Evolutionary conservation across 345 rosid genomes (phyloP).

Genomic region (Acer negundo): DNA sequence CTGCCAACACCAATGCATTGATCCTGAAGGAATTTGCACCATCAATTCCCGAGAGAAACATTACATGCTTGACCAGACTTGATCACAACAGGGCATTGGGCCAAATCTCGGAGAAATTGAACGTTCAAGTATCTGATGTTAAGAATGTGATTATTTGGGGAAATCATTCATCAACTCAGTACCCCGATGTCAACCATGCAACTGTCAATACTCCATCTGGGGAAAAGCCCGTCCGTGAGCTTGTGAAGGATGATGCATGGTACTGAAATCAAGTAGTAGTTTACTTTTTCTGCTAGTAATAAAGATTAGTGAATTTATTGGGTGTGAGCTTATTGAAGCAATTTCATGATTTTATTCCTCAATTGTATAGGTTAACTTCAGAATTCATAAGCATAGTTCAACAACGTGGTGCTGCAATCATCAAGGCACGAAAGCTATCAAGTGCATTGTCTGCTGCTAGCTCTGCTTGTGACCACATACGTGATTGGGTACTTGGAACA

Average conservation of each 20-base stretch:
- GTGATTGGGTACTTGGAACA: conserved; percentile 99
- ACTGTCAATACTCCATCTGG: conserved; percentile 73
- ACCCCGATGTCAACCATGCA: conserved; percentile 99
- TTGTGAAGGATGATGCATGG: conserved; percentile 85
- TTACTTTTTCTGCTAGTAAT: not conserved
- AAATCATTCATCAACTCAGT: conserved; percentile 94
- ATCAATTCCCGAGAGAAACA: conserved; percentile 91
- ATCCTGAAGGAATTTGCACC: conserved; percentile 97
- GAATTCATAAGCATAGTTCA: conserved; percentile 90
- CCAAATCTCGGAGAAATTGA: conserved; percentile 89
- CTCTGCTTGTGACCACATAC: conserved; percentile 97
- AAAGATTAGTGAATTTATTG: not conserved
- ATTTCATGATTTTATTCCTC: conserved; percentile 13
- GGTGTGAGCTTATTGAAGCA: not conserved
- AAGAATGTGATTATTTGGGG: conserved; percentile 98
- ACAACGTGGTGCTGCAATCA: conserved; percentile 99
- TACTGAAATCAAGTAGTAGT: conserved; percentile 25
- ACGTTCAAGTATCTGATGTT: conserved; percentile 84
- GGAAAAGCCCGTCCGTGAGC: conserved; percentile 77
- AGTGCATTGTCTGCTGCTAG: conserved; percentile 99
- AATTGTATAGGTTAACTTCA: conserved; percentile 66
- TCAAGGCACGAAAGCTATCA: conserved; percentile 91
- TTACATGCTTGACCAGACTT: conserved; percentile 91
- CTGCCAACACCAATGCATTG: conserved; percentile 98
- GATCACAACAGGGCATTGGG: conserved; percentile 99